These are phyloP conservation scores for Cryptococcus sp. DNA, from an alignment of 1,284 basidiomycete genomes.

Conservation along the genomic window DNA sequence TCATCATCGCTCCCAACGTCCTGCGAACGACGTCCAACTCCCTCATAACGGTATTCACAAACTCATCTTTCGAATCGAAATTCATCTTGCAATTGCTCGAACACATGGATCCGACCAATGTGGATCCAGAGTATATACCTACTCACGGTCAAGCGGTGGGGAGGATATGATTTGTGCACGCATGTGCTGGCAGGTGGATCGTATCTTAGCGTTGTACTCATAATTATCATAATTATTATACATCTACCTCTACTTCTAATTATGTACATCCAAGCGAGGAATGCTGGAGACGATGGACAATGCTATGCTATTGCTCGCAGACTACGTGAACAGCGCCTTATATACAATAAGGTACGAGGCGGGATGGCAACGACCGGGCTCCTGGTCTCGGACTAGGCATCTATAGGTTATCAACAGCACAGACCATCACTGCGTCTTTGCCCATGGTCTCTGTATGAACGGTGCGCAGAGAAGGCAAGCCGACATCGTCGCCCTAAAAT, in stretches of 20 bases:
- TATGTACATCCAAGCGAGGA: no score
- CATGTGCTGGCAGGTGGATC: no score
- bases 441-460: constrained; percentile 49
- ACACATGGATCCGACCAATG: constrained; percentile 70
- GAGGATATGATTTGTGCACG: neutral
- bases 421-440: constrained; percentile 52
- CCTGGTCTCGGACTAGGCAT: no score
- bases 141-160: constrained; percentile 22
- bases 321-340: no score
- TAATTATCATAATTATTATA: no score
- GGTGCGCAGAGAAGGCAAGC: constrained; percentile 37
- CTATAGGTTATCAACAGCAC: constrained; percentile 6
- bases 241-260: no score
- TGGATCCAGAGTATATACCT: constrained; percentile 67
- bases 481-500: constrained; percentile 29
- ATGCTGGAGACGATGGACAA: no score
- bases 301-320: no score
- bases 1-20: constrained; percentile 87
- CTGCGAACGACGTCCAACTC: constrained; percentile 77
- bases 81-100: constrained; percentile 81
- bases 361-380: no score
- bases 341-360: no score
- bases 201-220: no score
- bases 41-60: constrained; percentile 82
- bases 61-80: constrained; percentile 82